These are phyloP conservation scores for Bryopsis sp. DNA, from an alignment of 139 green algal species.

Conservation along the genomic window DNA sequence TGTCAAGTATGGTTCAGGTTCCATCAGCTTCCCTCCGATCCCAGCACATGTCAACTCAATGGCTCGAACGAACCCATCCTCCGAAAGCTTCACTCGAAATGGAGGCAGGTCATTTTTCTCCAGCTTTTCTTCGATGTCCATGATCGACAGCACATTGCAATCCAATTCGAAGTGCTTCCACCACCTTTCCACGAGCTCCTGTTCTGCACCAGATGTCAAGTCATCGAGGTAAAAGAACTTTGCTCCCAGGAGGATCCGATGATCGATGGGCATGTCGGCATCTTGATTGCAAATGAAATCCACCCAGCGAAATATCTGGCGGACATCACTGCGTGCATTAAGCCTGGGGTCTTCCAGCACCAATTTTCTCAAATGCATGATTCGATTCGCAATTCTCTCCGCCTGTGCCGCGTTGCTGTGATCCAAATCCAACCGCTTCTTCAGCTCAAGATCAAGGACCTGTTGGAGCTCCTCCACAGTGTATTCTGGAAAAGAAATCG, in stretches of 20 bases:
- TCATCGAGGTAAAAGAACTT: constrained; percentile 22
- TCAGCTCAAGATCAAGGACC: neutral
- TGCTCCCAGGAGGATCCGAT: constrained; percentile 21
- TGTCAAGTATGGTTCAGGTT: neutral
- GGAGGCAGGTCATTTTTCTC: neutral
- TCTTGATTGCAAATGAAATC: neutral
- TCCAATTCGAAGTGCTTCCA: neutral
- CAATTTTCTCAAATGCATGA: neutral
- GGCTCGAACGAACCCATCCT: neutral
- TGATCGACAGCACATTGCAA: neutral
- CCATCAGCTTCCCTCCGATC: neutral
- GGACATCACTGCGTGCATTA: neutral
- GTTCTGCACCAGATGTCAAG: constrained; percentile 10
- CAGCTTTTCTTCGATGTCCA: neutral
- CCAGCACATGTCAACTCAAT: neutral
- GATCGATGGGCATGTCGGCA: constrained; percentile 1
- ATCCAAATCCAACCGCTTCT: neutral
- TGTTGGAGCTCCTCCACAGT: neutral
- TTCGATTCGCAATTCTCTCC: neutral
- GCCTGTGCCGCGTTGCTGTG: too few relatives aligned
- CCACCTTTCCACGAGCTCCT: too few relatives aligned
- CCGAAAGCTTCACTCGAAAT: neutral
- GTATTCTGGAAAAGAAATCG: neutral
- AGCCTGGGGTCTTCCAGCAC: neutral
- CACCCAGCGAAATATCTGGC: constrained; percentile 3